Percentiles rank a stretch among this genome's conserved stretches.
Conservation (phyloP, 768 basidiomycete species). For the Lactifluus echinatus region DNA sequence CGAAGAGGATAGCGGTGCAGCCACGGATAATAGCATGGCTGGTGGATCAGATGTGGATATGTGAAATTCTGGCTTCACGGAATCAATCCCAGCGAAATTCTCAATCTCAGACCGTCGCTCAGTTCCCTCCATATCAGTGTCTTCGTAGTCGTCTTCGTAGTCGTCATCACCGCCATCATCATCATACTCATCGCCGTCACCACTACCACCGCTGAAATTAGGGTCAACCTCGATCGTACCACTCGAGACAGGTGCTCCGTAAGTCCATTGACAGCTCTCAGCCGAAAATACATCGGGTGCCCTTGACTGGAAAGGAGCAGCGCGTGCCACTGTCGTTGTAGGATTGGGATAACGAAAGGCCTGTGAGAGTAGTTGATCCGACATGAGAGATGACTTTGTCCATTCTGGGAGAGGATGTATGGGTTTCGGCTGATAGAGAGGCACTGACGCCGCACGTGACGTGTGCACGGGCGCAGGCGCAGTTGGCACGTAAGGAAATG, state of each 20-base stretch:
- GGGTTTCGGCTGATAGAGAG: conserved; percentile 14
- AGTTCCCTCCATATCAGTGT: conserved; percentile 8
- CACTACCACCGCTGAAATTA: no score
- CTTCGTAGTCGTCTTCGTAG: conserved; percentile 9
- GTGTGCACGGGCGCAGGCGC: neutral
- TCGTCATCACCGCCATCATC: conserved; percentile 13
- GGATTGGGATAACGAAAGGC: neutral
- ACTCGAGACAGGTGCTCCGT: conserved; percentile 8
- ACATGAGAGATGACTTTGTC: conserved; percentile 11
- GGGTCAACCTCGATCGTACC: conserved; percentile 13
- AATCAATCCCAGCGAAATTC: neutral
- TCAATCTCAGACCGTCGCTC: neutral
- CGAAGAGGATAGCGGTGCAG: conserved; percentile 8
- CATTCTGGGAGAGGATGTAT: conserved; percentile 17
- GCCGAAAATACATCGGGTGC: neutral
- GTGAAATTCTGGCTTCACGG: neutral
- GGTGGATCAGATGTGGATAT: neutral
- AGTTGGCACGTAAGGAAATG: neutral
- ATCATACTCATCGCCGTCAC: conserved; percentile 11
- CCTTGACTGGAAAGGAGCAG: neutral
- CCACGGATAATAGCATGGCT: neutral
- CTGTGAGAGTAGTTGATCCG: conserved; percentile 5
- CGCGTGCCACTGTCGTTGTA: neutral
- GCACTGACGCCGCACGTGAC: neutral
- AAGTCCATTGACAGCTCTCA: neutral